Percentiles rank a stretch among this genome's conserved stretches.
Evolutionary conservation across 1,284 basidiomycete genomes (phyloP).

Genomic region (Athelia sp.): DNA sequence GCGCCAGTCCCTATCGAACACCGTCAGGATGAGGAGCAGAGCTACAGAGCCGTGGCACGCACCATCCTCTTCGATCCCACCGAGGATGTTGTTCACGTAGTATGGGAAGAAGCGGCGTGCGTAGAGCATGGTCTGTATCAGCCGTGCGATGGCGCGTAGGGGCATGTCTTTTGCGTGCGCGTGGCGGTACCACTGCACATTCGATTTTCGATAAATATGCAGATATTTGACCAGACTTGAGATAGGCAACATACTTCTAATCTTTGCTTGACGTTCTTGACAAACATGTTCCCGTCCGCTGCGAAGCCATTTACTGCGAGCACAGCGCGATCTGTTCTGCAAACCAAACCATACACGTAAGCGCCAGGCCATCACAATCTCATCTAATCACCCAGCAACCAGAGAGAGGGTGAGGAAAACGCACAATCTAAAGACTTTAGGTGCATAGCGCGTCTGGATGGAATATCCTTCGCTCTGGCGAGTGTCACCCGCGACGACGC

Average conservation of each 20-base stretch:
- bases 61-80: conserved; percentile 94
- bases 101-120: conserved; percentile 93
- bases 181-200: conserved; percentile 84
- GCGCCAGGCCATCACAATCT: no score
- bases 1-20: conserved; percentile 93
- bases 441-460: conserved; percentile 95
- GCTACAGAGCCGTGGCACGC: conserved; percentile 25
- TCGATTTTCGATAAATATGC: conserved; percentile 4
- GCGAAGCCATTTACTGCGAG: conserved; percentile 94
- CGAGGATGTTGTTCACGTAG: conserved; percentile 94
- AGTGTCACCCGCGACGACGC: conserved; percentile 92
- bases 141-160: conserved; percentile 83
- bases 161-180: conserved; percentile 94
- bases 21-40: conserved; percentile 2
- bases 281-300: conserved; percentile 93
- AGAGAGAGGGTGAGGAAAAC: conserved; percentile 25
- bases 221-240: conserved; percentile 7
- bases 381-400: no score
- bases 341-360: conserved; percentile 4
- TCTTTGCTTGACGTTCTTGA: conserved; percentile 90
- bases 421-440: conserved; percentile 82
- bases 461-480: conserved; percentile 91
- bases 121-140: conserved; percentile 96
- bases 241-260: conserved; percentile 63
- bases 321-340: conserved; percentile 87